These are phyloP conservation scores for Pilaira anomala DNA, from an alignment of 192 early-diverging fungal genomes.

Conservation along the genomic window DNA sequence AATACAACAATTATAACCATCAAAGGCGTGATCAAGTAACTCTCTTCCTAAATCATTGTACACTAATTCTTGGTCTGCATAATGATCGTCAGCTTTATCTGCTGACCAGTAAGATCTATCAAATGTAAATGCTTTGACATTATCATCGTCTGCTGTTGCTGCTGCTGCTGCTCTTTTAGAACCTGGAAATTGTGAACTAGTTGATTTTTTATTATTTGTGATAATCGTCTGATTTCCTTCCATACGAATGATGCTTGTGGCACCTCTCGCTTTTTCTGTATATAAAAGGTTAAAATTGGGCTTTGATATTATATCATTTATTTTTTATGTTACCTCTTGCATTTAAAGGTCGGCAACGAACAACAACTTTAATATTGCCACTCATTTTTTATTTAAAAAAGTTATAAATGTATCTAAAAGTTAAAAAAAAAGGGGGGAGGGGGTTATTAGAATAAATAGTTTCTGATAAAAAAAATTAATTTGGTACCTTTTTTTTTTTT, in stretches of 20 bases:
- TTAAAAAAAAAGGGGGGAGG: too few species aligned
- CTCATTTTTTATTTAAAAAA: constrained; percentile 18
- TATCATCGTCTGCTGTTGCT: constrained; percentile 8
- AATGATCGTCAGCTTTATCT: constrained; percentile 51
- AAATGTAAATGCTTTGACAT: constrained; percentile 71
- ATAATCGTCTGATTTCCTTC: constrained; percentile 65
- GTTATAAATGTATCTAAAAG: too few species aligned
- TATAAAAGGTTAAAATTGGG: neutral
- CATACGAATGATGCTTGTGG: constrained; percentile 66
- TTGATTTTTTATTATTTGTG: constrained; percentile 18
- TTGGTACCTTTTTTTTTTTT: too few species aligned
- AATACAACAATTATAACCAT: constrained; percentile 90
- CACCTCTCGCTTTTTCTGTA: constrained; percentile 47
- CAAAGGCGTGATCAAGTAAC: constrained; percentile 80
- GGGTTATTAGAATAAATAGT: too few species aligned
- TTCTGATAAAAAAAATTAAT: too few species aligned
- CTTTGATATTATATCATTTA: neutral
- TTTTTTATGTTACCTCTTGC: constrained; percentile 50
- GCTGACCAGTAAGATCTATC: constrained; percentile 89
- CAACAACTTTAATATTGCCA: constrained; percentile 69
- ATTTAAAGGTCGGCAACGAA: constrained; percentile 75
- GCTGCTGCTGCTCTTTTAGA: neutral
- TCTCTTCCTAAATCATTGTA: constrained; percentile 75
- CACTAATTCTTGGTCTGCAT: constrained; percentile 70
- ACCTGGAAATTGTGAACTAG: neutral